Evolutionary conservation across 2,329 filamentous ascomycete genomes (phyloP), one percentile per base, ranked within the genome.

Genomic region (Dactylonectria estremocensis): DNA sequence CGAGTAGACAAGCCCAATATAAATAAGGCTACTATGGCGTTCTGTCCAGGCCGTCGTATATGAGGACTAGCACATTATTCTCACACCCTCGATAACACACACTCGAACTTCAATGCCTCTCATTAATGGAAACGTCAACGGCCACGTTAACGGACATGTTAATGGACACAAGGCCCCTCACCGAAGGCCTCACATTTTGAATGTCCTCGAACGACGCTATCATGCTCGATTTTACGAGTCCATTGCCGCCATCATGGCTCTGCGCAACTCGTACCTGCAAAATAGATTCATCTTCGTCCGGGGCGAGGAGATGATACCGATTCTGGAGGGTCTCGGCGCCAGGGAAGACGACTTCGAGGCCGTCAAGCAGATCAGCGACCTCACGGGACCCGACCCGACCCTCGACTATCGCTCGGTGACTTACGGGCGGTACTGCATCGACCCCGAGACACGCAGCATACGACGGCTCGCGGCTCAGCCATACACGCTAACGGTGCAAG

Each of bases 401-500:
- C 69, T 77, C 18, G 65, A 70, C 54, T 77, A 69, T 55, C 74
- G 76, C 43, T 69, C 64, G 13, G 64, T 69, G 8, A 71, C 63
- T 5, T 73, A 72, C 53, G 75, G 74, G 10, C 66, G 73, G 20
- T 77, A 74, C 64, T 76, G 65, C 65, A 66, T 75, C 48, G 76
- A 77, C 55, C 52, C 67, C 20, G 69, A 69, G 46, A 70, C 69
- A 18, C 49, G 66, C 2, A 70, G 59, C 45, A 65, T 78, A 40
- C 71, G 73, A 4, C 66, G 76, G 16, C 73, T 77, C 33, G 74
- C 76, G 64, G 53, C 67, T n/a, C 76, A 78, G 59, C 73, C 73
- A 3, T 77, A 74, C 61, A 66, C 67, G 4, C 55, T 78, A 20
- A 73, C 75, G 22, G 67, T 68, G 11, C 66, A 72, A 28, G 75